These are phyloP conservation scores for Keqinozyma sinolaborantium DNA, from an alignment of 1,139 yeast species.

Conservation along the genomic window DNA sequence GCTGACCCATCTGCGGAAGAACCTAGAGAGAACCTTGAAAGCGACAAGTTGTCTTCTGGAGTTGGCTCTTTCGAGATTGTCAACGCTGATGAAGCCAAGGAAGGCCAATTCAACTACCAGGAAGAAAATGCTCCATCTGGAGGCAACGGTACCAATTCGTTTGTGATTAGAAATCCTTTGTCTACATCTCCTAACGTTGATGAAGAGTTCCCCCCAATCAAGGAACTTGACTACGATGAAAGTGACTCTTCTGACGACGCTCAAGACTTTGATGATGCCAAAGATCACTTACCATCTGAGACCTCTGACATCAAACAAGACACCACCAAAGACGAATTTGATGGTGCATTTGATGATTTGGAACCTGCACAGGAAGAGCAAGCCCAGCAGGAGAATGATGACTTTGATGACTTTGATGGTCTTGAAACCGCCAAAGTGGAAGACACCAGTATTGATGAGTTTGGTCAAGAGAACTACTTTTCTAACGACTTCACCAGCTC, in stretches of 20 bases:
- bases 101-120: constrained; percentile 5
- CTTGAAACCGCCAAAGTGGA: constrained; percentile 44
- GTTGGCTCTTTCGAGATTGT: constrained; percentile 54
- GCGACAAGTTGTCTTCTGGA: constrained; percentile 42
- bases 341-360: constrained; percentile 35
- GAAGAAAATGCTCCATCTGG: constrained; percentile 1
- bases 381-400: constrained; percentile 22
- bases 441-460: constrained; percentile 24
- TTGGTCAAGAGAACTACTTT: constrained; percentile 21
- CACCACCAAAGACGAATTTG: constrained; percentile 23
- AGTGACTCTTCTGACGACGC: constrained; percentile 38
- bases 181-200: constrained; percentile 11
- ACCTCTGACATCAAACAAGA: constrained; percentile 1
- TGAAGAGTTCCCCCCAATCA: constrained; percentile 70
- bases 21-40: constrained; percentile 11
- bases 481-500: constrained; percentile 41
- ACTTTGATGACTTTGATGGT: constrained; percentile 36
- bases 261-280: constrained; percentile 14
- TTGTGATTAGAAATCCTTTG: constrained; percentile 9
- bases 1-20: constrained; percentile 10
- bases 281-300: constrained; percentile 6
- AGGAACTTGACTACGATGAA: constrained; percentile 60
- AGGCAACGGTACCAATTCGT: constrained; percentile 4
- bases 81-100: constrained; percentile 42
- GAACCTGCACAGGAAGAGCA: constrained; percentile 34